Base-by-base conservation (phyloP, 306 rosid genomes). In the Datisca glomerata region DNA sequence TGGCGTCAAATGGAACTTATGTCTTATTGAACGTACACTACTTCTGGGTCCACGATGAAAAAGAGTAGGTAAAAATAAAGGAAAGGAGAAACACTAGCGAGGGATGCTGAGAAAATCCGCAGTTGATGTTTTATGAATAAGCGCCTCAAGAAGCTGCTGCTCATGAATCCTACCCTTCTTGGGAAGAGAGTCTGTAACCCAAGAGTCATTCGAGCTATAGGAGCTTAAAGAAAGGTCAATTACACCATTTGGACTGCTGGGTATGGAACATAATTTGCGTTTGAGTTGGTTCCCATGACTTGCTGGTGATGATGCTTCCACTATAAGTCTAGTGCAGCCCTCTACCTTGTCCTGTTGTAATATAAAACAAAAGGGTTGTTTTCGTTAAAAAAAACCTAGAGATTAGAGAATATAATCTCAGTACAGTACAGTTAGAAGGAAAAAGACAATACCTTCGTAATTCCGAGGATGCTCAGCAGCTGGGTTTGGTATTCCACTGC, bases 181-280 rank as follows among this genome's bases (percentile, higher is more conserved):
- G 2, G 68, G 47, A 47, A 71, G 56, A 32, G 75, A 74, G 59
- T 84, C 86, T 23, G 86, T 77, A 18, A 86, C 61, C 89, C 93
- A 80, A 7, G 89, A 80, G 18, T 85, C 93, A 55, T 76, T 74
- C 8, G 93, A 71, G 64, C 76, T 59, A 37, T 80, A 78, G 1
- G 74, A 72, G 71, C 81, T 78, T 47, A 80, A 89, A 5, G 80
- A 72, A 57, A 67, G 63, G 13, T 84, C 93, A 15, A 70, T 64
- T 2, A 81, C 86, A 16, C 94, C 84, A 53, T 61, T 78, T 59
- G 91, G 94, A 42, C 94, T 78, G 6, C 75, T 56, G 0, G 94
- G 92, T 14, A 63, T 25, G 5, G 56, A 63, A 8, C 75, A 70
- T 46, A 77, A 70, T 62, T 75, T 85, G 13, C 80, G 75, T 60